These are phyloP conservation scores for Colletotrichum zoysiae DNA, from an alignment of 2,329 filamentous ascomycete species.

Conservation along the genomic window DNA sequence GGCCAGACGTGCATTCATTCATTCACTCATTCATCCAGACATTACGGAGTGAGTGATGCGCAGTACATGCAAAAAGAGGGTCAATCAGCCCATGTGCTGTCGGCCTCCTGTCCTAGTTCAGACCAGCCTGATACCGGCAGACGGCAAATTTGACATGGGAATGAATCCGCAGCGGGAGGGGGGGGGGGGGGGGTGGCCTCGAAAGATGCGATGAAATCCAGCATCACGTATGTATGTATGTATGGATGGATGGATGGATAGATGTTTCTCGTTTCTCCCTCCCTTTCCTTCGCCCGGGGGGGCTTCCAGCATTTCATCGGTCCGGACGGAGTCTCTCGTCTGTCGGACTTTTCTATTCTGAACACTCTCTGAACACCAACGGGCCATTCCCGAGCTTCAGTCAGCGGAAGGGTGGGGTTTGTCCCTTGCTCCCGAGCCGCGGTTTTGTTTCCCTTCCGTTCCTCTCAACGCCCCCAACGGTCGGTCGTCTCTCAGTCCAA, in stretches of 20 bases:
- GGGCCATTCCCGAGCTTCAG: conserved; percentile 18
- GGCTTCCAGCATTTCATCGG: not conserved
- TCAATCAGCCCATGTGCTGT: conserved; percentile 31
- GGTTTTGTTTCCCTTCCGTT: conserved; percentile 34
- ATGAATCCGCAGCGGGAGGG: conserved; percentile 5
- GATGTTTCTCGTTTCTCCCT: conserved; percentile 9
- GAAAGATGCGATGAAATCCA: conserved; percentile 36
- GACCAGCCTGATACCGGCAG: conserved; percentile 36
- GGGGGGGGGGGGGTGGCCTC: conserved; percentile 11
- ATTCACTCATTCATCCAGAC: not conserved
- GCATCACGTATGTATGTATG: conserved; percentile 23
- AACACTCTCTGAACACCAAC: conserved; percentile 10
- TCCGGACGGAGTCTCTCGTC: not conserved
- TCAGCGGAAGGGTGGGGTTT: not conserved
- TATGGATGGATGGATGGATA: too few species aligned
- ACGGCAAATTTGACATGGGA: conserved; percentile 31
- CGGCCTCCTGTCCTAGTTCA: conserved; percentile 25
- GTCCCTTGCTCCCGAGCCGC: conserved; percentile 34
- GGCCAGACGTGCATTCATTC: not conserved
- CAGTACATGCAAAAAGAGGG: conserved; percentile 19
- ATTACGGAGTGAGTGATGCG: not conserved
- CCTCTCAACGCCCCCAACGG: conserved; percentile 24
- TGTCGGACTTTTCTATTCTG: conserved; percentile 1
- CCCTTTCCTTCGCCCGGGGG: too few species aligned
- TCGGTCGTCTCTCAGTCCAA: conserved; percentile 12